Conservation (phyloP, 2,329 filamentous ascomycete genomes). For the Fusarium protoensiforme region DNA sequence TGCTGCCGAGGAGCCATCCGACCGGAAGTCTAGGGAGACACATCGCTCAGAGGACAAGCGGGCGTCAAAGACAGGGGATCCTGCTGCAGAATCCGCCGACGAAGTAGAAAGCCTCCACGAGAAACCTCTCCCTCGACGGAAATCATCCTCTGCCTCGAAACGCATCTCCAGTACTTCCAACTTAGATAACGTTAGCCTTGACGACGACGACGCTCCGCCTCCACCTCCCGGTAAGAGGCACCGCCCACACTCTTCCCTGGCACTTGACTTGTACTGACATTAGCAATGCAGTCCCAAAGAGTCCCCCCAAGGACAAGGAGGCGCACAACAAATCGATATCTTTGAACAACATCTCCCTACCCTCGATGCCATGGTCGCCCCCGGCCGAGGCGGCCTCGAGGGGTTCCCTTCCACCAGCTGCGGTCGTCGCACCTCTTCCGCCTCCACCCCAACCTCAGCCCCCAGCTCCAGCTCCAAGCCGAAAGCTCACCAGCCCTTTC, state of each 20-base stretch:
- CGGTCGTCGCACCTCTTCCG: conserved; percentile 45
- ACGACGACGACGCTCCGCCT: conserved; percentile 58
- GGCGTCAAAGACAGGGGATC: conserved; percentile 23
- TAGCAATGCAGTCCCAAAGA: conserved; percentile 42
- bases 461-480: conserved; percentile 53
- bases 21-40: conserved; percentile 23
- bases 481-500: conserved; percentile 90
- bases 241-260: neutral
- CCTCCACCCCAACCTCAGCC: conserved; percentile 43
- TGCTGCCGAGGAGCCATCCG: conserved; percentile 12
- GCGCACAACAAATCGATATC: conserved; percentile 67
- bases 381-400: conserved; percentile 62
- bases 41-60: conserved; percentile 13
- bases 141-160: conserved; percentile 54
- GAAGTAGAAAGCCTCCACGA: conserved; percentile 21
- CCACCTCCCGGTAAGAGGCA: conserved; percentile 47
- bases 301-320: conserved; percentile 48
- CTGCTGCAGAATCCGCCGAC: conserved; percentile 26
- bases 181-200: conserved; percentile 74
- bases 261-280: conserved; percentile 29
- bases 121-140: conserved; percentile 40
- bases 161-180: conserved; percentile 60
- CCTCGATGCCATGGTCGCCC: conserved; percentile 78
- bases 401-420: conserved; percentile 51
- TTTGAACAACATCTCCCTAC: conserved; percentile 77